Percentiles rank a stretch among this genome's conserved stretches.
Evolutionary conservation across 345 rosid genomes (phyloP).

Genomic region (Noccaea bulbosa): DNA sequence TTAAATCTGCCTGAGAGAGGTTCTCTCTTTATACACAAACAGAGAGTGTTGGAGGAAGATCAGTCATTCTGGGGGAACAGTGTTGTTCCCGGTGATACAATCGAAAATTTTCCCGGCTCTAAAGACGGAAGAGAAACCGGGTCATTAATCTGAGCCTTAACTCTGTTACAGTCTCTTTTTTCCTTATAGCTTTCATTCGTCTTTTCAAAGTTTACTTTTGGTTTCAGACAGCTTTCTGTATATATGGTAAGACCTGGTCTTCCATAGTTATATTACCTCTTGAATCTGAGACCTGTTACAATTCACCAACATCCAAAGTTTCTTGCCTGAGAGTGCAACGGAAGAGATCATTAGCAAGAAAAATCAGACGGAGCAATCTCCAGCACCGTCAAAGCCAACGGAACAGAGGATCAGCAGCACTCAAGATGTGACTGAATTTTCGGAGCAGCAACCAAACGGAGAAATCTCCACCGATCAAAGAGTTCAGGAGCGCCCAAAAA

Average conservation of each 20-base stretch:
- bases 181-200: not conserved
- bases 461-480: no score
- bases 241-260: conserved; percentile 27
- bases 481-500: no score
- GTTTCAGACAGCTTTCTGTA: conserved; percentile 4
- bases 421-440: no score
- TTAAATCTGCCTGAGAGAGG: conserved; percentile 65
- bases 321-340: no score
- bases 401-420: no score
- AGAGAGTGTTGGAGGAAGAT: conserved; percentile 40
- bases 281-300: no score
- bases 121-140: not conserved
- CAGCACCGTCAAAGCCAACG: no score
- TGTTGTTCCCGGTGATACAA: conserved; percentile 58
- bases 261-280: no score
- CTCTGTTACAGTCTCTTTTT: conserved; percentile 6
- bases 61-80: conserved; percentile 68
- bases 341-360: no score
- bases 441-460: no score
- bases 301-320: no score
- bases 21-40: conserved; percentile 62
- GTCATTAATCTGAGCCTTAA: conserved; percentile 2
- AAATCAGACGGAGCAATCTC: no score
- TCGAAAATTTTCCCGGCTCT: conserved; percentile 59
- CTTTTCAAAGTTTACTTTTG: not conserved